Base-by-base conservation (phyloP, 163 green algal species). In the Chloroidium sp. region DNA sequence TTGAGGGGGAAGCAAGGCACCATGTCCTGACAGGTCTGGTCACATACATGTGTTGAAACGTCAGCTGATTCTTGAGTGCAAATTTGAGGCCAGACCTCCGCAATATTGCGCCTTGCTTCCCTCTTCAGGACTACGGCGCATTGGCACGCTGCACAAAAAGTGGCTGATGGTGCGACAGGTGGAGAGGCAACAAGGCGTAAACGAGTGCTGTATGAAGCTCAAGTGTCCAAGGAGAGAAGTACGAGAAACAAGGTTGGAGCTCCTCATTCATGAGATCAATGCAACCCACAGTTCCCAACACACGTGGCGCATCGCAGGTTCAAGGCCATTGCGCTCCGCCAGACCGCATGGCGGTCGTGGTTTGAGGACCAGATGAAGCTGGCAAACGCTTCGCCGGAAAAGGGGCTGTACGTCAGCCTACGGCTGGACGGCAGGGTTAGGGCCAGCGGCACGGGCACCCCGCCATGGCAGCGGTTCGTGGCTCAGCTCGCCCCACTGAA, bases 401-500 rank as follows among this genome's bases (percentile, higher is more conserved):
- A 79, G 3, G 93, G 93, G 4, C 81, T 97, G 79, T 97, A 95
- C 78, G 83, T 97, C 13, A 88, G 90, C 2, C 86, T 97, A 76
- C 85, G 93, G 2, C 81, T 95, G 82, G 93, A 97, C 75, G 93
- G 92, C 0, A 86, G 93, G 1, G 91, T 95, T 79, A 82, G 91
- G 0, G 88, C 80, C 69, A 92, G 85, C 61, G 92, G 91, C 14
- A 83, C 84, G 72, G 92, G 93, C 3, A 68, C 64, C 4, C 92
- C 93, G 2, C 91, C 92, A 0, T 97, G 91, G 91, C 81, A 83
- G 1, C 76, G 84, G 1, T 90, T 94, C 61, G 84, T 88, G 1
- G 86, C 86, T 58, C 87, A 95, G 81, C 86, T 97, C 78, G 85
- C 93, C 0, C 89, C 89, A 2, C 77, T 90, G 6, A 87, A 93